Base-by-base conservation (phyloP, 768 basidiomycete species). In the Rhizopogon vesiculosus region DNA sequence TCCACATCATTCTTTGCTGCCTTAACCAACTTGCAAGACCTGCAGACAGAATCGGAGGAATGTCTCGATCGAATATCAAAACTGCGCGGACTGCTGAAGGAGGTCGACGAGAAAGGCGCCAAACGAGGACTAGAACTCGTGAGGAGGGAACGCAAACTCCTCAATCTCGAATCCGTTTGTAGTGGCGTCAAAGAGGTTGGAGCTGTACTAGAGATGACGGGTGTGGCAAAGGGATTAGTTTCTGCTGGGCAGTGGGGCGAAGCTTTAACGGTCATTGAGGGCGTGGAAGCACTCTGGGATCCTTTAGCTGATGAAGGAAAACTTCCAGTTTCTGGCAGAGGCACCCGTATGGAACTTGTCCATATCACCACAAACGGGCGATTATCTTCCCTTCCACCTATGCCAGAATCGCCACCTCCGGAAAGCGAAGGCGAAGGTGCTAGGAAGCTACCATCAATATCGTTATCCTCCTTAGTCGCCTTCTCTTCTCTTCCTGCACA, bases 1-100 rank as follows among this genome's bases (percentile, higher is more conserved):
- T 92, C 94, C 0, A 82, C 91, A 1, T 93, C 93, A 1, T 99
- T 99, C 80, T 99, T 98, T 64, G 88, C 95, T 5, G 97, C 97
- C 7, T 82, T 99, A 39, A 83, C 93, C 7, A 99, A 99, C 69
- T 78, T 99, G 7, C 91, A 97, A 64, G 89, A 93, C 59, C 81
- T 99, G 10, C 93, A 94, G 65, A 82, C 89, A 5, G 93, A 97
- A 66, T 95, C 93, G 0, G 82, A 87, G 46, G 80, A 85, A 46
- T 95, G 94, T 64, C 77, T 98, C 6, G 72, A 77, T 43, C 84
- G 89, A 45, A 91, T 98, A 57, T 75, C 80, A 7, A 77, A 83
- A 28, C 78, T 98, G 5, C 89, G 91, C 22, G 66, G 69, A 0
- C 79, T 91, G 50, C 77, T 99, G 12, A 76, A 76, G 42, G 84